Conservation (phyloP, 1,284 basidiomycete genomes). For the Grifola frondosa region DNA sequence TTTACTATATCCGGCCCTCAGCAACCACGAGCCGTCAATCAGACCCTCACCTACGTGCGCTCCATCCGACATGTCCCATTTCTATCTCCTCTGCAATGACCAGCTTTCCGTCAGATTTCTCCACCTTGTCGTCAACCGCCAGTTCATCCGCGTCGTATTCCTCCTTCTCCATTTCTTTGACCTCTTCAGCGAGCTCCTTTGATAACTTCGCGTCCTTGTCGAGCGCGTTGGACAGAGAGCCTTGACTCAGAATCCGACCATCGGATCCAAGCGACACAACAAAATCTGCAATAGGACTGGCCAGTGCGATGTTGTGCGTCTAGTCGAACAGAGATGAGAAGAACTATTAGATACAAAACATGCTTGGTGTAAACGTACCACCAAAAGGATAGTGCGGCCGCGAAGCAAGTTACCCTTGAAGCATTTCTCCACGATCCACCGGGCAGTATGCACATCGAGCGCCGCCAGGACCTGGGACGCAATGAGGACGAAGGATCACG, state of each 20-base stretch:
- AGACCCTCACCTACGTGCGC: constrained; percentile 36
- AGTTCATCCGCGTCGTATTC: constrained; percentile 24
- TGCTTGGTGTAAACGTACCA: constrained; percentile 43
- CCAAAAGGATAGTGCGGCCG: constrained; percentile 72
- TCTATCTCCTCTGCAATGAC: constrained; percentile 59
- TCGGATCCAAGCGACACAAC: constrained; percentile 58
- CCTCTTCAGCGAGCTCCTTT: constrained; percentile 39
- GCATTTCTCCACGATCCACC: constrained; percentile 74
- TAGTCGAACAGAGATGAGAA: constrained; percentile 7
- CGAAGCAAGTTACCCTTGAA: constrained; percentile 67
- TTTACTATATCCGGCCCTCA: constrained; percentile 27
- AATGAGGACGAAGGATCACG: background rate
- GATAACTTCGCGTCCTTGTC: constrained; percentile 38
- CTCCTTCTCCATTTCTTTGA: constrained; percentile 29
- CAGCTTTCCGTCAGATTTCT: constrained; percentile 42
- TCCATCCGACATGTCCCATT: constrained; percentile 51
- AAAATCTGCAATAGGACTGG: constrained; percentile 61
- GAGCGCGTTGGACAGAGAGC: constrained; percentile 45
- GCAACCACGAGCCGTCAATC: too few species aligned
- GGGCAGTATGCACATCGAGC: constrained; percentile 63
- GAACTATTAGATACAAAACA: too few species aligned
- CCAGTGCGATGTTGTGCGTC: constrained; percentile 50
- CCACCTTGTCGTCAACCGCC: constrained; percentile 32
- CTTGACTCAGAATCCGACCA: constrained; percentile 49
- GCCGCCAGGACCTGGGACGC: constrained; percentile 44